phyloP scores from a whole-genome alignment of 2,329 filamentous ascomycete species.

The Botrytis hyacinthi region DNA sequence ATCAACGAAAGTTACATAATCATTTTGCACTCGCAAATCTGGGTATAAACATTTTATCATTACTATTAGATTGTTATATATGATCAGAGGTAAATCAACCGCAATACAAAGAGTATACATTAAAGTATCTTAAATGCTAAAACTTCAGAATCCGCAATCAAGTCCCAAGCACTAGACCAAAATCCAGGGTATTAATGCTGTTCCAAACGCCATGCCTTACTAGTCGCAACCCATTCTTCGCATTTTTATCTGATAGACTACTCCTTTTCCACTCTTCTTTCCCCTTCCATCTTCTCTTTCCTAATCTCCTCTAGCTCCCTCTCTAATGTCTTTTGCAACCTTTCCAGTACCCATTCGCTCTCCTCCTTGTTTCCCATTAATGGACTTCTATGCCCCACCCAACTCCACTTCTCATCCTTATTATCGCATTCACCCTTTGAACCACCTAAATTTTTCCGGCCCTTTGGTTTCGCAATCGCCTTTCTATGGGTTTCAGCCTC shows the following conservation, averaged over 20 bases:
- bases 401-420: slow-evolving; percentile 58
- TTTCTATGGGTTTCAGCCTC: slow-evolving; percentile 51
- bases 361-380: slow-evolving; percentile 68
- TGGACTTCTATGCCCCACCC: slow-evolving; percentile 68
- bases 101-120: not conserved
- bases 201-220: not conserved
- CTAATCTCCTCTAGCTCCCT: slow-evolving; percentile 31
- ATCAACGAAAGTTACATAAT: not conserved
- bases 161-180: not conserved
- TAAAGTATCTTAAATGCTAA: not conserved
- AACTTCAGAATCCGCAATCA: not conserved
- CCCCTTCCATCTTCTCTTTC: slow-evolving; percentile 28
- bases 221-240: not conserved
- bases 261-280: not conserved
- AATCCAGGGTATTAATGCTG: not conserved
- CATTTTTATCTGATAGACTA: too few relatives aligned
- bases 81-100: not conserved
- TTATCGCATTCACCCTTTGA: slow-evolving; percentile 33
- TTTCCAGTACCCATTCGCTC: slow-evolving; percentile 70
- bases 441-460: slow-evolving; percentile 21
- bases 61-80: not conserved
- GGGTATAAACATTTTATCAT: not conserved
- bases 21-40: not conserved
- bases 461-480: slow-evolving; percentile 24
- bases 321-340: slow-evolving; percentile 56